Evolutionary conservation across 768 basidiomycete genomes (phyloP).

Genomic region (Tulasnella sp.): DNA sequence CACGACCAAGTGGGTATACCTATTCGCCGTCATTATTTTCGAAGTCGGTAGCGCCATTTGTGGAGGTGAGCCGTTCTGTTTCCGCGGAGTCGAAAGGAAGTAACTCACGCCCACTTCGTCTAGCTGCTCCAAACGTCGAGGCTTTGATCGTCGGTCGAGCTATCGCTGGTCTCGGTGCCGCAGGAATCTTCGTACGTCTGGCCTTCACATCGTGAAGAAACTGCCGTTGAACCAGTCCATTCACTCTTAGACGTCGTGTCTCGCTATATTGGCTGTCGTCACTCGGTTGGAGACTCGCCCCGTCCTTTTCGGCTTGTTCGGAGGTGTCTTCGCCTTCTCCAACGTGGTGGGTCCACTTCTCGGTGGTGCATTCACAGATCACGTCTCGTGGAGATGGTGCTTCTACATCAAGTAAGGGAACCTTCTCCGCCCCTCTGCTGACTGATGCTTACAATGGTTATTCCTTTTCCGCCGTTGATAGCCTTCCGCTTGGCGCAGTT

Average conservation of each 20-base stretch:
- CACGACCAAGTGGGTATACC: slow-evolving; percentile 44
- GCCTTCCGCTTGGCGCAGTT: slow-evolving; percentile 37
- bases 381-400: slow-evolving; percentile 53
- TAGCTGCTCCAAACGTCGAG: slow-evolving; percentile 35
- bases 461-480: not conserved
- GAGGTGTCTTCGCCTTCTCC: slow-evolving; percentile 48
- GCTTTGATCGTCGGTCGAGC: slow-evolving; percentile 43
- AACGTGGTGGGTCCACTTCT: slow-evolving; percentile 53
- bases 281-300: slow-evolving; percentile 36
- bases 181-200: slow-evolving; percentile 38
- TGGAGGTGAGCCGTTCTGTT: slow-evolving; percentile 40
- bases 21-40: slow-evolving; percentile 45
- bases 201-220: not conserved
- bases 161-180: slow-evolving; percentile 36
- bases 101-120: not conserved
- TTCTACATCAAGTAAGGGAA: slow-evolving; percentile 49
- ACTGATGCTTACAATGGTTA: not conserved
- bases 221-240: not conserved
- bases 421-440: not conserved
- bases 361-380: slow-evolving; percentile 53
- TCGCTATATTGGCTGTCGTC: slow-evolving; percentile 39
- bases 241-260: slow-evolving; percentile 34
- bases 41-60: slow-evolving; percentile 54
- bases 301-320: slow-evolving; percentile 25
- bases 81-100: not conserved